These are phyloP conservation scores for Phytophthora pistaciae DNA, from an alignment of 352 stramenopile species.

Conservation along the genomic window DNA sequence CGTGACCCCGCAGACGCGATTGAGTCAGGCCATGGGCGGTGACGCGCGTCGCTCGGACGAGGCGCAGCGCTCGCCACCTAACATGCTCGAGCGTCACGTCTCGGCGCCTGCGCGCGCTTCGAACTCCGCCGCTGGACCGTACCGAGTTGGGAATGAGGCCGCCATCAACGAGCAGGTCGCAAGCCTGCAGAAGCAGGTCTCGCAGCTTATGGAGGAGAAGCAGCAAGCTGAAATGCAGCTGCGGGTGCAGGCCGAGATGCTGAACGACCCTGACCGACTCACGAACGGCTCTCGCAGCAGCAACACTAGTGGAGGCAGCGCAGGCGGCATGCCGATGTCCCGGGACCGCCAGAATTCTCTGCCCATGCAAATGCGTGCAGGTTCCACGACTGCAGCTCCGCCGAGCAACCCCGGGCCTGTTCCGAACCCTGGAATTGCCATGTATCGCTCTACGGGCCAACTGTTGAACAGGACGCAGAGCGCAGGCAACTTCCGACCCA, in stretches of 20 bases:
- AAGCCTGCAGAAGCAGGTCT: conserved; percentile 87
- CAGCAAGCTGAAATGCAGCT: conserved; percentile 81
- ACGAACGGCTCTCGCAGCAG: conserved; percentile 46
- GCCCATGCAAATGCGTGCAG: conserved; percentile 57
- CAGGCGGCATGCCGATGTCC: conserved; percentile 21
- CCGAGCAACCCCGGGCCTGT: conserved; percentile 15
- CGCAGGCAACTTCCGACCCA: conserved; percentile 47
- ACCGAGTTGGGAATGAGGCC: conserved; percentile 39
- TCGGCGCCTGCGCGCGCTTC: conserved; percentile 70
- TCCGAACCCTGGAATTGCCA: conserved; percentile 33
- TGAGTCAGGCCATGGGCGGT: conserved; percentile 28
- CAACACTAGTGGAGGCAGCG: conserved; percentile 41
- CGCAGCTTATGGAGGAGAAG: conserved; percentile 88
- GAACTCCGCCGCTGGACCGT: conserved; percentile 21
- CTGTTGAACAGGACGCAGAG: conserved; percentile 45
- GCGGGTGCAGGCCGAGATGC: conserved; percentile 73
- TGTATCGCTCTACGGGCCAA: conserved; percentile 57
- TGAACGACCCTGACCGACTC: conserved; percentile 57
- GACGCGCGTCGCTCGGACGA: conserved; percentile 71
- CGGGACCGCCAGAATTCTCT: conserved; percentile 74
- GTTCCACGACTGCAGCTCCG: conserved; percentile 18
- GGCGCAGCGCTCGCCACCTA: conserved; percentile 38
- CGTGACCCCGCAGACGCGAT: conserved; percentile 19
- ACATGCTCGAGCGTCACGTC: conserved; percentile 76
- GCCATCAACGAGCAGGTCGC: conserved; percentile 84